A percentile compares a stretch with the other conserved stretches of the same genome.
Evolutionary conservation across 2,329 filamentous ascomycete species (phyloP).

Genomic region (Phialophora chinensis): DNA sequence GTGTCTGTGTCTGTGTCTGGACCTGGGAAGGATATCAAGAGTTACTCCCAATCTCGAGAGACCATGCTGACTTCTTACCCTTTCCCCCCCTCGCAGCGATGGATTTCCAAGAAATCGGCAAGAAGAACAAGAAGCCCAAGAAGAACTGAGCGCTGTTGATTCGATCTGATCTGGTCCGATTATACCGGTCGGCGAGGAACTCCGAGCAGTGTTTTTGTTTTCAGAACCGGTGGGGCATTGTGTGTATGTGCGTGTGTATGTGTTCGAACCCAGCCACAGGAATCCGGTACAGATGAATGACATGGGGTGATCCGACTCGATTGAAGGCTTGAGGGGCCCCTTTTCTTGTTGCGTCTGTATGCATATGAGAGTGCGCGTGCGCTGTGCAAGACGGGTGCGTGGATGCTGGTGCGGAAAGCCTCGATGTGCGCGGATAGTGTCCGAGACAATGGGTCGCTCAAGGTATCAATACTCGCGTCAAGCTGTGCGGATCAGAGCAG

Average conservation of each 20-base stretch:
- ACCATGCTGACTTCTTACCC: conserved; percentile 22
- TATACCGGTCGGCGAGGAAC: too few relatives aligned
- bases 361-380: not conserved
- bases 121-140: conserved; percentile 42
- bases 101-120: conserved; percentile 39
- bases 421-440: not conserved
- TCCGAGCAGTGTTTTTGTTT: too few relatives aligned
- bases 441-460: not conserved
- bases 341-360: not conserved
- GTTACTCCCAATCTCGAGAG: not conserved
- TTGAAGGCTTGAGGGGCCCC: not conserved
- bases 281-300: not conserved
- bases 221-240: not conserved
- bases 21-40: too few relatives aligned
- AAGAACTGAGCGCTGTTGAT: conserved; percentile 33
- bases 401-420: not conserved
- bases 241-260: not conserved
- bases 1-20: too few relatives aligned
- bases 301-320: not conserved
- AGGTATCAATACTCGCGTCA: not conserved
- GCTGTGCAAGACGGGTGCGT: too few relatives aligned
- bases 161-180: not conserved
- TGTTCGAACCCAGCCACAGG: not conserved
- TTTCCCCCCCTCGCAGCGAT: conserved; percentile 31
- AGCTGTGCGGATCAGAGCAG: not conserved